Evolutionary conservation across 352 stramenopile genomes (phyloP), one percentile per base, ranked within the genome.

Genomic region (Globisporangium carolinianum): DNA sequence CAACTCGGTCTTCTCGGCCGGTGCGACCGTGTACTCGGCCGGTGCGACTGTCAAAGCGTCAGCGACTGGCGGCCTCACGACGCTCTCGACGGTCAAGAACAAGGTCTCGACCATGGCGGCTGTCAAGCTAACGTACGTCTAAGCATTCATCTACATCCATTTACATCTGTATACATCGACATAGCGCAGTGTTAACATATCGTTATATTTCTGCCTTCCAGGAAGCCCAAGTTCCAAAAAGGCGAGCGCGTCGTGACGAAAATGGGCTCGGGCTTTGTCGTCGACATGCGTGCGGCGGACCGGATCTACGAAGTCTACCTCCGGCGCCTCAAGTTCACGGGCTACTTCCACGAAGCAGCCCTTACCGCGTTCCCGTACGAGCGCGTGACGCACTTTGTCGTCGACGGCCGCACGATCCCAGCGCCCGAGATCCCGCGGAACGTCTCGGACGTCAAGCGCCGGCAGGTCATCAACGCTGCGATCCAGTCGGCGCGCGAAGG

Each of bases 351-450:
- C 70, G 84, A 94, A 52, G 60, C 69, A 8, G 75, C 66, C 36
- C 56, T 94, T 37, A 57, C 66, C 51, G 61, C 69, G 18, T 94
- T 94, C 65, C 84, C 84, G n/a, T 94, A 94, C 47, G 81, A 94
- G 39, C 79, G 79, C 43, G 84, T 91, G 36, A 91, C 84, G 53
- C 84, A 94, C 50, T 85, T 94, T 58, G 79, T 91, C n/a, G 80
- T 94, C 47, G 80, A 91, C 43, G 81, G 81, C 46, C 76, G 75
- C 38, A 87, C 79, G 43, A 79, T 88, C 50, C 76, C 68, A 24
- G 77, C 78, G 15, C 81, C 79, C 0, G 70, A 85, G 41, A 83
- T 91, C 62, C 81, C 78, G 4, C 83, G 76, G 60, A 81, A 88
- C 60, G 68, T 76, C 0, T 78, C 72, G 12, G 78, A 87, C 41